Base-by-base conservation (phyloP, 1,139 yeast genomes). In the Tardiomyces blankii region DNA sequence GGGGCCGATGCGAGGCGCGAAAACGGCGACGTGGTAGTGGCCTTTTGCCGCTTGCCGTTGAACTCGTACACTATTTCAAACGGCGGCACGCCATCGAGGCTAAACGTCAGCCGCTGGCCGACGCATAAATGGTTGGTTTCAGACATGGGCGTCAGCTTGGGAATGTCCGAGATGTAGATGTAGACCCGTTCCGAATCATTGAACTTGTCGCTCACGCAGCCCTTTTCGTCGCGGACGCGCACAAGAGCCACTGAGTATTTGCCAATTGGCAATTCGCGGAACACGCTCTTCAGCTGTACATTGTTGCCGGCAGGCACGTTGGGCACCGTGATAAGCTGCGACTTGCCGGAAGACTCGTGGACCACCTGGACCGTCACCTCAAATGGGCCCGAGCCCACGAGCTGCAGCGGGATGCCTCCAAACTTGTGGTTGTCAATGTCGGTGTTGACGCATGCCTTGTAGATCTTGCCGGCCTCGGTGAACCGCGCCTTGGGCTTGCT, bases 81-180 rank as follows among this genome's bases (percentile, higher is more conserved):
- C 23, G 96, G 96, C 0, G 95, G 76, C 2, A 76, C 71, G 4
- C 98, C 98, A 13, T 77, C 75, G 50, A 91, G 64, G 50, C 81
- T 77, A 59, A 86, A 86, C 0, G 82, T 73, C 25, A 91, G 77
- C 52, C 85, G 83, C 51, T 91, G 97, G 3, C 98, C 98, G 38
- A 89, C 96, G 73, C 99, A 91, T 57, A 79, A 83, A 54, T 74
- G 16, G 27, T 25, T 33, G 19, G 21, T 19, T 25, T 18, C n/a
- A n/a, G 32, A 72, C 30, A 67, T 65, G 18, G 72, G 63, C 48
- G 67, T 64, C 8, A 88, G 78, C 50, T 77, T 74, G 9, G 97
- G 96, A 3, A 81, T 80, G 51, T 85, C 89, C 1, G 91, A 80
- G 5, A 89, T 75, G 1, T 78, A 72, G 39, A 86, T 69, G 18